phyloP scores from a whole-genome alignment of 23 red algal species.

The Cyanidioschyzon merolae region DNA sequence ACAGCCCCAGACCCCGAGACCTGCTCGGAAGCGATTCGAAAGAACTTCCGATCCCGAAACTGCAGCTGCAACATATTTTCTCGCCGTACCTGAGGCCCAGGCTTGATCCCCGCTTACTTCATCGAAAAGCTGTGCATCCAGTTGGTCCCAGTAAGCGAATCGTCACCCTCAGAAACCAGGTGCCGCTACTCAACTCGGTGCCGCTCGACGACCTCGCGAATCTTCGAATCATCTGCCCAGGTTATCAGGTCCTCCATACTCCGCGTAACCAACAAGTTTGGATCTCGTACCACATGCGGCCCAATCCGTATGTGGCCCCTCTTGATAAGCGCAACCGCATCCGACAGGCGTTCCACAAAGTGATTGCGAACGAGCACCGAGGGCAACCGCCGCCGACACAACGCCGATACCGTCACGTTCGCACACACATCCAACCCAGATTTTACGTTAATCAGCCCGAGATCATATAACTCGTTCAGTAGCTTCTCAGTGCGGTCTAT shows the following conservation, averaged over 20 bases:
- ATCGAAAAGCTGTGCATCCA: too few relatives aligned
- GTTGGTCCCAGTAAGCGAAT: too few relatives aligned
- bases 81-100: too few relatives aligned
- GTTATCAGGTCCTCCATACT: slow-evolving; percentile 96
- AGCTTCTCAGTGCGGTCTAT: slow-evolving; percentile 65
- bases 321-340: slow-evolving; percentile 72
- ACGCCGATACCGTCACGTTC: slow-evolving; percentile 66
- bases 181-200: background rate
- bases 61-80: too few relatives aligned
- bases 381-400: slow-evolving; percentile 83
- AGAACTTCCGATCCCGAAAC: too few relatives aligned
- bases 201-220: slow-evolving; percentile 16
- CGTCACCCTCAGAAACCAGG: too few relatives aligned
- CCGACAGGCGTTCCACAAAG: slow-evolving; percentile 73
- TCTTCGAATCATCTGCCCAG: slow-evolving; percentile 91
- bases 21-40: too few relatives aligned
- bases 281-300: slow-evolving; percentile 62
- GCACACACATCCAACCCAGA: slow-evolving; percentile 35
- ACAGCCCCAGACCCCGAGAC: too few relatives aligned
- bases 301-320: slow-evolving; percentile 85
- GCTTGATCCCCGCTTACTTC: too few relatives aligned
- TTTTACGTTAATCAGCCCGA: slow-evolving; percentile 73
- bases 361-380: slow-evolving; percentile 82
- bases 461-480: slow-evolving; percentile 70
- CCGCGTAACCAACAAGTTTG: slow-evolving; percentile 66